Conservation (phyloP, 2,329 filamentous ascomycete species). For the Colletotrichum nymphaeae region DNA sequence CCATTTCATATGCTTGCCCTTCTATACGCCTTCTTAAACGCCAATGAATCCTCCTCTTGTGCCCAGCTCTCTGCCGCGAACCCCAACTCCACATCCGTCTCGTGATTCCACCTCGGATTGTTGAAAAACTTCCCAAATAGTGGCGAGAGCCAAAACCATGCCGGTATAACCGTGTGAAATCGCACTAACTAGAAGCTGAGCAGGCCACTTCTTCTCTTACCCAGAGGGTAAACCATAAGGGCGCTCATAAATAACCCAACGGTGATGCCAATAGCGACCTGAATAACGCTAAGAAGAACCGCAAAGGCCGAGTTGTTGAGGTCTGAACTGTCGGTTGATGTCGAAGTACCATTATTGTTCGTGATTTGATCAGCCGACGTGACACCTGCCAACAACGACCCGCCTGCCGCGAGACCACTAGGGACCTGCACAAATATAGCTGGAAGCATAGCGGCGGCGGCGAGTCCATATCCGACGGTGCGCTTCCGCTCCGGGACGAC, state of each 20-base stretch:
- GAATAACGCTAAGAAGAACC: constrained; percentile 68
- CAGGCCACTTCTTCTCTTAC: constrained; percentile 68
- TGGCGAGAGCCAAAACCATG: background rate
- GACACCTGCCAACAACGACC: constrained; percentile 69
- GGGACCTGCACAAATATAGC: constrained; percentile 83
- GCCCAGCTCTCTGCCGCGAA: background rate
- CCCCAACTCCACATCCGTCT: constrained; percentile 1
- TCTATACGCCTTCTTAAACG: background rate
- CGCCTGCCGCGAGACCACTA: constrained; percentile 69
- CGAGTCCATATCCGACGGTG: constrained; percentile 77
- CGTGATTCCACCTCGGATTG: background rate
- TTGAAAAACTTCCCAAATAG: background rate
- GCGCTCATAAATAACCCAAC: constrained; percentile 69
- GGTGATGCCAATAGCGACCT: constrained; percentile 72
- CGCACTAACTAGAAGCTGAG: constrained; percentile 51
- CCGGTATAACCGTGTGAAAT: background rate
- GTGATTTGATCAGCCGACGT: constrained; percentile 67
- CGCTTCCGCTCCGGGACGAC: constrained; percentile 42
- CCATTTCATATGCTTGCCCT: constrained; percentile 8
- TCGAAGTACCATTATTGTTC: constrained; percentile 49
- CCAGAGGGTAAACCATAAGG: constrained; percentile 65
- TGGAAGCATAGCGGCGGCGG: constrained; percentile 86
- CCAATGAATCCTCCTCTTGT: background rate
- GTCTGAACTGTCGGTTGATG: constrained; percentile 39
- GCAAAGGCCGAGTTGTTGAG: constrained; percentile 61